phyloP scores from a whole-genome alignment of 2,329 filamentous ascomycete genomes.

The Coleophoma eucalyptorum region DNA sequence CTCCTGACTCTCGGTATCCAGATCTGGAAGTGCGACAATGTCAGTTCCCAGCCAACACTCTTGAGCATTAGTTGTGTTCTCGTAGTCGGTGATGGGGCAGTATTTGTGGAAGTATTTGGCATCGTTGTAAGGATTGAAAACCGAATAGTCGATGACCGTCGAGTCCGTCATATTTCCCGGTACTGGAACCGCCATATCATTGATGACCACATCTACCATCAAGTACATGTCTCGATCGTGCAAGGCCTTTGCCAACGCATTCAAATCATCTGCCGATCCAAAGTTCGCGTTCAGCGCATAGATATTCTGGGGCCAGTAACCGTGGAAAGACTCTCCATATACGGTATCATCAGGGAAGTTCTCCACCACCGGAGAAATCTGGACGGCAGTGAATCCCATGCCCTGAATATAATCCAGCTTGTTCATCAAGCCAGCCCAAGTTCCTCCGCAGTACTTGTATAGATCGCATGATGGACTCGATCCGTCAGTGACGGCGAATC shows the following conservation, averaged over 20 bases:
- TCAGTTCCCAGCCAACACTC: constrained; percentile 47
- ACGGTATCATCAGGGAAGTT: constrained; percentile 31
- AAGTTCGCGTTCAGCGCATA: constrained; percentile 52
- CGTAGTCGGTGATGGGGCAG: constrained; percentile 53
- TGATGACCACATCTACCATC: constrained; percentile 58
- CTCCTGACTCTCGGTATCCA: constrained; percentile 37
- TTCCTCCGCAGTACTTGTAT: constrained; percentile 39
- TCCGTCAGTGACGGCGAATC: constrained; percentile 31
- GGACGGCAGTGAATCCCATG: constrained; percentile 29
- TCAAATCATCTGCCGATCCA: constrained; percentile 55
- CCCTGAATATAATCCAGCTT: constrained; percentile 40
- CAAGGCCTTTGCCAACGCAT: constrained; percentile 48
- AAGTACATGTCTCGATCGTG: constrained; percentile 53
- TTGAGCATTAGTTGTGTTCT: constrained; percentile 37
- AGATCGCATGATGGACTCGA: constrained; percentile 25
- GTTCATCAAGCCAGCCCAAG: constrained; percentile 38
- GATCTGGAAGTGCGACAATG: constrained; percentile 39
- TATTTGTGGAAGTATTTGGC: constrained; percentile 55
- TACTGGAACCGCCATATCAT: constrained; percentile 52
- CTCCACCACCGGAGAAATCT: constrained; percentile 37
- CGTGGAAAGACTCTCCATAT: constrained; percentile 35
- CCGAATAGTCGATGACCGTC: constrained; percentile 46
- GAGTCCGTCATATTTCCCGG: constrained; percentile 18
- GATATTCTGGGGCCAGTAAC: constrained; percentile 38
- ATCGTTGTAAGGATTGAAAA: constrained; percentile 50